Evolutionary conservation across 1,284 basidiomycete genomes (phyloP).

Genomic region (Ceratobasidium sp.): DNA sequence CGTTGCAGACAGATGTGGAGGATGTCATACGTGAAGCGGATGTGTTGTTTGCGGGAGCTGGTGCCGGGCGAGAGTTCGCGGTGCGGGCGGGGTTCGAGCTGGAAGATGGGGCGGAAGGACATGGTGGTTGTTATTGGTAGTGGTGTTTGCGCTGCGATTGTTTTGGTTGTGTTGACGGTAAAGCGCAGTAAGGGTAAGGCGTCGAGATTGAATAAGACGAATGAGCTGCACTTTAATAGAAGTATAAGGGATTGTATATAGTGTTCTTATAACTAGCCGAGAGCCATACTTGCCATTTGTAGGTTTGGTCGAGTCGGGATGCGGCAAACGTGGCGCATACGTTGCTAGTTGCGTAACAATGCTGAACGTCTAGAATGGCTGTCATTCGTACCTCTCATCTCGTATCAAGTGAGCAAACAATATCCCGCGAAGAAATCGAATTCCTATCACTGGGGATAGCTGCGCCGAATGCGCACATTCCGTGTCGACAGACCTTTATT

Average conservation of each 20-base stretch:
- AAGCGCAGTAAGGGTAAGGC: too few relatives aligned
- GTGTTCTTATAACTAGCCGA: too few relatives aligned
- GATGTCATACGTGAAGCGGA: constrained; percentile 74
- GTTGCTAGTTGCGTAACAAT: not conserved
- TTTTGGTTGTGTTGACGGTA: not conserved
- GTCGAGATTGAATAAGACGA: not conserved
- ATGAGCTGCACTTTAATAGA: not conserved
- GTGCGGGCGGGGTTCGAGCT: constrained; percentile 31
- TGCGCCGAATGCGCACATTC: too few relatives aligned
- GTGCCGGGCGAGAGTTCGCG: constrained; percentile 41
- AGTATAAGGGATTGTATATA: too few relatives aligned
- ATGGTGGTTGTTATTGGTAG: constrained; percentile 1
- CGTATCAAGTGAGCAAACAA: not conserved
- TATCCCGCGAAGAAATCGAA: too few relatives aligned
- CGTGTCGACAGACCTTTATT: too few relatives aligned
- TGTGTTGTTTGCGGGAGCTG: constrained; percentile 65
- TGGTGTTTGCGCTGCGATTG: too few relatives aligned
- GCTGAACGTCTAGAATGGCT: not conserved
- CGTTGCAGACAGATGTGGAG: constrained; percentile 76
- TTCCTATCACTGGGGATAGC: too few relatives aligned
- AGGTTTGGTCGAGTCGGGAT: not conserved
- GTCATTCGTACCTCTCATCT: not conserved
- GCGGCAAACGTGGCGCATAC: constrained; percentile 9
- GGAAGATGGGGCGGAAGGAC: constrained; percentile 35
- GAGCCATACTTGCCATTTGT: not conserved